Conservation (phyloP, 1,139 yeast genomes). For the Diutina siamensis region DNA sequence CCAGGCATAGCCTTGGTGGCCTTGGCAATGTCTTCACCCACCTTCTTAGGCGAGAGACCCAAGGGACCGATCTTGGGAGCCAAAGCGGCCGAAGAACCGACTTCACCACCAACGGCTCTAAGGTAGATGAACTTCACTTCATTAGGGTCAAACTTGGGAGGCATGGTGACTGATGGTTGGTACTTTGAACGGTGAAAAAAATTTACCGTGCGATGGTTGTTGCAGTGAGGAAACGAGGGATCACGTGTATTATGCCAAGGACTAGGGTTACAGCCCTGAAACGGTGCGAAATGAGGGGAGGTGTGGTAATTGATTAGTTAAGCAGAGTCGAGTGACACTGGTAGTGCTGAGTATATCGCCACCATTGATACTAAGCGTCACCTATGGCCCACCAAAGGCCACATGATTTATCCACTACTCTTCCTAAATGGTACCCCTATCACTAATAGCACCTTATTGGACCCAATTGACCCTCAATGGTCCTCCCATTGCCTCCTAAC, state of each 20-base stretch:
- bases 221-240: not conserved
- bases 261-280: not conserved
- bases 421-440: too few species aligned
- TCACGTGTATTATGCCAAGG: not conserved
- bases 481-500: too few species aligned
- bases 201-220: not conserved
- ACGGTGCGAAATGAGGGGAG: too few species aligned
- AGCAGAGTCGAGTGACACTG: too few species aligned
- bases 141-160: slow-evolving; percentile 97
- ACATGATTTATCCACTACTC: too few species aligned
- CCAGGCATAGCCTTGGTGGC: slow-evolving; percentile 99
- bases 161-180: slow-evolving; percentile 36
- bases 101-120: slow-evolving; percentile 99
- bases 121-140: slow-evolving; percentile 98
- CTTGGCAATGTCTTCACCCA: slow-evolving; percentile 99
- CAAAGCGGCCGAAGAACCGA: slow-evolving; percentile 98
- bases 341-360: too few species aligned
- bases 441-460: too few species aligned
- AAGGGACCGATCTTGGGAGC: slow-evolving; percentile 99
- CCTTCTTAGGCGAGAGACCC: slow-evolving; percentile 99
- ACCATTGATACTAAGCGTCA: too few species aligned
- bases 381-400: too few species aligned
- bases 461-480: too few species aligned
- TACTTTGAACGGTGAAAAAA: not conserved
- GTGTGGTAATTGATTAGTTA: too few species aligned